Conservation (phyloP, 768 basidiomycete genomes). For the Trametes cubensis region DNA sequence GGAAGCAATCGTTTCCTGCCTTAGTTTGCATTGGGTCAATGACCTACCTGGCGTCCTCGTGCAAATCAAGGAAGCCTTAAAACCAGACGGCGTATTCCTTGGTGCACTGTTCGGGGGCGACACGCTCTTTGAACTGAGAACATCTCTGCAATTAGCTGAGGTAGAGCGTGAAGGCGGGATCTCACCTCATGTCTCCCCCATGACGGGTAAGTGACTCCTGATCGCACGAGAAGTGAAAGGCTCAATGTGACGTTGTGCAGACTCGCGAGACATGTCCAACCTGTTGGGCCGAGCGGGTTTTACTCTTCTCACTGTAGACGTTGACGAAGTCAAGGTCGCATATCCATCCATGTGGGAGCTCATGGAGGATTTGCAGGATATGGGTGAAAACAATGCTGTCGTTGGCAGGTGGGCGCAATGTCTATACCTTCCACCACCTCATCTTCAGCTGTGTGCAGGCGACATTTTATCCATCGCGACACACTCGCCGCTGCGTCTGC, state of each 20-base stretch:
- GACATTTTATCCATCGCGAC: constrained; percentile 74
- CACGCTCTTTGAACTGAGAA: constrained; percentile 93
- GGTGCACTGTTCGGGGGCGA: constrained; percentile 96
- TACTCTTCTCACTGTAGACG: constrained; percentile 90
- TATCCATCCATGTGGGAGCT: constrained; percentile 98
- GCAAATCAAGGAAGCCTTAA: constrained; percentile 82
- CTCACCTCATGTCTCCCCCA: constrained; percentile 94
- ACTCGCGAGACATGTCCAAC: constrained; percentile 91
- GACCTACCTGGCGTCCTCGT: constrained; percentile 89
- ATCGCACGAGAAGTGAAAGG: neutral
- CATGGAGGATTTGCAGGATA: constrained; percentile 88
- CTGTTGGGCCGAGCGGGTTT: constrained; percentile 93
- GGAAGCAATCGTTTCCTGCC: constrained; percentile 90
- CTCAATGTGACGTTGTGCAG: constrained; percentile 42
- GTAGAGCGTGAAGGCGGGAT: constrained; percentile 93
- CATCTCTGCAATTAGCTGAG: constrained; percentile 92
- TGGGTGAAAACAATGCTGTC: constrained; percentile 96
- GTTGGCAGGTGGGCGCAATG: constrained; percentile 65
- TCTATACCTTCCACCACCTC: neutral
- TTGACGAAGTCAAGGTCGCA: constrained; percentile 86
- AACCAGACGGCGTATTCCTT: constrained; percentile 92
- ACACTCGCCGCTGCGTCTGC: constrained; percentile 89
- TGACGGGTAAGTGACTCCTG: constrained; percentile 72
- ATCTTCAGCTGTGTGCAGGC: constrained; percentile 42
- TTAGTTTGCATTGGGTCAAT: constrained; percentile 96